Evolutionary conservation across 192 early-diverging fungal species (phyloP).

Genomic region (Backusella circina): DNA sequence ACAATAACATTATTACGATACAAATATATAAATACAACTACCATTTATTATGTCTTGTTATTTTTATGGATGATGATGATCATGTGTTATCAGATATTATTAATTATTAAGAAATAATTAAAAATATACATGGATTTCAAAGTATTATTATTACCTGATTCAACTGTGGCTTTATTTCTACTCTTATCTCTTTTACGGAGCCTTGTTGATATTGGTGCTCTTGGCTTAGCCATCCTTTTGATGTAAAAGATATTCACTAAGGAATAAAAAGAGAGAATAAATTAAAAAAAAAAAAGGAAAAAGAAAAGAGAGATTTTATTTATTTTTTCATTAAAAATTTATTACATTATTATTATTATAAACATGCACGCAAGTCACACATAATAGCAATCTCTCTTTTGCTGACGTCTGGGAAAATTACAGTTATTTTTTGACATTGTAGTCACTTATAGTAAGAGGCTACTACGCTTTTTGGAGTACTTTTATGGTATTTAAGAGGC

Average conservation of each 20-base stretch:
- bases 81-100: background rate
- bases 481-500: background rate
- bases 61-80: background rate
- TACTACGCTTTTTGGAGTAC: background rate
- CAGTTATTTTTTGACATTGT: background rate
- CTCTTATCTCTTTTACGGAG: background rate
- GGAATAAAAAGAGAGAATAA: background rate
- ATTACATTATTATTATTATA: background rate
- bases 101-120: background rate
- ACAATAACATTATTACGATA: background rate
- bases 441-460: background rate
- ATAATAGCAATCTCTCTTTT: background rate
- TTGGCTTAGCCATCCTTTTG: background rate
- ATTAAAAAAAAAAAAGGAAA: background rate
- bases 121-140: background rate
- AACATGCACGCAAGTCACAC: background rate
- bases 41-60: background rate
- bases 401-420: constrained; percentile 1
- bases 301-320: background rate
- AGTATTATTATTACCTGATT: background rate
- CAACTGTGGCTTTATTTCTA: background rate
- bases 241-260: background rate
- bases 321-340: constrained; percentile 1
- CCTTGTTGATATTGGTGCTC: constrained; percentile 7
- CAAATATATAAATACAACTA: background rate